Conservation (phyloP, 371 early-diverging fungal species). For the Haplosporangium sp. region DNA sequence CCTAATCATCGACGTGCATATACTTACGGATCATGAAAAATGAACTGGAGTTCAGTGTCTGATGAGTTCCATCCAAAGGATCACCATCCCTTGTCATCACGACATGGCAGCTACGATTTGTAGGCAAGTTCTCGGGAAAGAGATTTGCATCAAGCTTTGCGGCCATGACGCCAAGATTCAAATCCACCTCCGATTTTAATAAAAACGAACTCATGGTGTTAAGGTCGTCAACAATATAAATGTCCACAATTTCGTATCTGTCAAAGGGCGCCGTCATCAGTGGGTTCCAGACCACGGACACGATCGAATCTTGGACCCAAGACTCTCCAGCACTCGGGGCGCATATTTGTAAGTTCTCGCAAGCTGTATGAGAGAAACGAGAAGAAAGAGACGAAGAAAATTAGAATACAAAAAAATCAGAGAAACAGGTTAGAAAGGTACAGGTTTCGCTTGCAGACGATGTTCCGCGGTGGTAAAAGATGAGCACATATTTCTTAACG, state of each 20-base stretch:
- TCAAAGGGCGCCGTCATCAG: conserved; percentile 16
- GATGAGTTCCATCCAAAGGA: conserved; percentile 15
- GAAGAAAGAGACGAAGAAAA: not conserved
- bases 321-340: conserved; percentile 20
- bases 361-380: conserved; percentile 11
- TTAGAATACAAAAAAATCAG: not conserved
- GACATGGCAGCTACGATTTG: conserved; percentile 33
- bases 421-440: not conserved
- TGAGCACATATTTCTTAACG: too few relatives aligned
- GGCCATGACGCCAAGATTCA: conserved; percentile 15
- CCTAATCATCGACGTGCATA: not conserved
- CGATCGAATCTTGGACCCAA: conserved; percentile 27
- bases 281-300: conserved; percentile 38
- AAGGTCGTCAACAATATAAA: conserved; percentile 28
- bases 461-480: not conserved
- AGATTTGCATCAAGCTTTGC: conserved; percentile 8
- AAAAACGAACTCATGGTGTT: not conserved
- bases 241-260: conserved; percentile 39
- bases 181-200: conserved; percentile 14
- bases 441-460: not conserved
- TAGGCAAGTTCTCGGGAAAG: conserved; percentile 24
- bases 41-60: conserved; percentile 26
- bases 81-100: conserved; percentile 12
- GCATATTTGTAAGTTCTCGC: conserved; percentile 20
- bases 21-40: conserved; percentile 45